Evolutionary conservation across 495 filamentous ascomycete genomes (phyloP), one percentile per base, ranked within the genome.

Genomic region (Annulohypoxylon stygium): DNA sequence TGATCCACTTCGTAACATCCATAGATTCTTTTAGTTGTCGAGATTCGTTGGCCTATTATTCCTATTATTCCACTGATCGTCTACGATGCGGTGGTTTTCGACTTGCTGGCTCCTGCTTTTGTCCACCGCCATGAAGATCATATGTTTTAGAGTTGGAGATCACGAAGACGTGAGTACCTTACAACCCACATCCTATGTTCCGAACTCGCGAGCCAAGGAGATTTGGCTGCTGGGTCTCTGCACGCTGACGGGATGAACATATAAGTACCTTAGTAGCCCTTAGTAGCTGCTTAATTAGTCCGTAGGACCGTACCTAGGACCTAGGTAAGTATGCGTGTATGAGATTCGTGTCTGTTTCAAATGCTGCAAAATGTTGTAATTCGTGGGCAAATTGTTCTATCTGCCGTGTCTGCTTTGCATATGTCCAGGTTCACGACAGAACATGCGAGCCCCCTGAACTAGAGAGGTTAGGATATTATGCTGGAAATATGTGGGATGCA

Each of bases 331-430:
- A 43, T 43, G 36, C 26, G 41, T 18, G 37, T 30, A 45, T 25
- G 51, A 53, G 50, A 58, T 53, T 59, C 41, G 25, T 18, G 47
- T 43, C 23, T 61, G 70, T 73, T 68, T 73, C 65, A 65, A 61
- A 55, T 47, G 34, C 70, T 73, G 65, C 70, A 58, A 73, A 54
- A 68, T 68, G 65, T 51, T 61, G 65, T 68, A 73, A 73, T 73
- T 26, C 39, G n/a, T 51, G 18, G 23, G 5, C 25, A 41, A 61
- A 6, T n/a, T 47, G n/a, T 12, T 47, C 25, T 26, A 23, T 23
- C 20, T 23, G 20, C 20, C 20, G 20, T 30, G 30, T 30, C 30
- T 30, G 20, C 20, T 23, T 0, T 23, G 20, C 33, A 37, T 30
- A 57, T 37, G 12, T 43, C n/a, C 43, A 36, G 18, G 33, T 36